phyloP scores from a whole-genome alignment of 768 basidiomycete genomes.

The Leccinellum luteum region DNA sequence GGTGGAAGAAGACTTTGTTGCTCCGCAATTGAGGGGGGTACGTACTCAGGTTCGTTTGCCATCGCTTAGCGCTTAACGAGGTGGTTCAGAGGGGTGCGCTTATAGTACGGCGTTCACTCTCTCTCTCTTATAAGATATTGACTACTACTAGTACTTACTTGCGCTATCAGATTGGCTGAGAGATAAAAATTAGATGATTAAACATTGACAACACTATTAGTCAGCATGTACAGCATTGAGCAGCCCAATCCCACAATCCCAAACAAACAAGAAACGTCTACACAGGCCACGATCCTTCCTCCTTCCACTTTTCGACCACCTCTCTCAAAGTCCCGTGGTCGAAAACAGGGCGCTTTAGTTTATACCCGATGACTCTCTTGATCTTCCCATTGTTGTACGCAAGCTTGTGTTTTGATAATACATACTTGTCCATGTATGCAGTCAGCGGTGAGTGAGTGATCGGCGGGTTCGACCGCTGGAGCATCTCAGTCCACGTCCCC shows the following conservation, averaged over 20 bases:
- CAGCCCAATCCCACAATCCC: slow-evolving; percentile 17
- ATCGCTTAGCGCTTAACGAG: background rate
- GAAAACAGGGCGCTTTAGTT: slow-evolving; percentile 60
- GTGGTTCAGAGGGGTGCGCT: background rate
- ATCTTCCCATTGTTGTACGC: slow-evolving; percentile 72
- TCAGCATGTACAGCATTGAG: slow-evolving; percentile 27
- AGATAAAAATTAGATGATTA: slow-evolving; percentile 14
- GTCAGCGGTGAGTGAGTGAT: slow-evolving; percentile 68
- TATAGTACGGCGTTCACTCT: background rate
- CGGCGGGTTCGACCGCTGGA: slow-evolving; percentile 65
- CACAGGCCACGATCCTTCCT: slow-evolving; percentile 48
- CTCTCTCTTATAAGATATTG: background rate
- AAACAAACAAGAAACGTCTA: background rate
- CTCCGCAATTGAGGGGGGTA: background rate
- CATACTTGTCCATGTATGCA: slow-evolving; percentile 77
- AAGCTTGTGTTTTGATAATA: slow-evolving; percentile 66
- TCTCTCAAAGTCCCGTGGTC: slow-evolving; percentile 61
- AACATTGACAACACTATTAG: slow-evolving; percentile 27
- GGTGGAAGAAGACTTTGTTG: background rate
- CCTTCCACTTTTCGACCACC: slow-evolving; percentile 78
- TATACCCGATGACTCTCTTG: slow-evolving; percentile 69
- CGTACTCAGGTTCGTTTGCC: background rate
- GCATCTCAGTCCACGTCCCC: slow-evolving; percentile 79
- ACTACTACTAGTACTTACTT: too few species aligned
- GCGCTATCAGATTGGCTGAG: too few species aligned